Evolutionary conservation across 768 basidiomycete species (phyloP).

Genomic region (Guyanaporus albipodus): DNA sequence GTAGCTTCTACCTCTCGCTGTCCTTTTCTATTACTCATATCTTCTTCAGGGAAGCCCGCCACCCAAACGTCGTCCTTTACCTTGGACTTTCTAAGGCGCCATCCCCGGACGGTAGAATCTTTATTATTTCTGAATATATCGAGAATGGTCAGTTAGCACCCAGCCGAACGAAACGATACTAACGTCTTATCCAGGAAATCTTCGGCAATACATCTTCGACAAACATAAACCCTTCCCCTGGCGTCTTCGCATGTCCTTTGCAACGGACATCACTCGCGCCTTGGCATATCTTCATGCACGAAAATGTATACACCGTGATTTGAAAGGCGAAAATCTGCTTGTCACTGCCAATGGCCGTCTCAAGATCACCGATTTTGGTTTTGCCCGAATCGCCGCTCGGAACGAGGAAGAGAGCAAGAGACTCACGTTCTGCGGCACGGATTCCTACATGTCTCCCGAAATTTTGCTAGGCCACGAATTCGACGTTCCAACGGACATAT

Average conservation of each 20-base stretch:
- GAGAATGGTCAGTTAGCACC: constrained; percentile 56
- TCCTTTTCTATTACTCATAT: neutral
- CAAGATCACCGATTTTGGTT: constrained; percentile 99
- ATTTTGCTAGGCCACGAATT: constrained; percentile 90
- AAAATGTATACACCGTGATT: constrained; percentile 83
- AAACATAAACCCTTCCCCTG: constrained; percentile 83
- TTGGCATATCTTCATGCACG: constrained; percentile 97
- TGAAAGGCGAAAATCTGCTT: constrained; percentile 98
- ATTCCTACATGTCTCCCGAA: constrained; percentile 97
- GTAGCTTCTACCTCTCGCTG: constrained; percentile 28
- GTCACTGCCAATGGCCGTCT: constrained; percentile 90
- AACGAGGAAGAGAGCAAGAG: constrained; percentile 87
- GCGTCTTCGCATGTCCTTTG: constrained; percentile 91
- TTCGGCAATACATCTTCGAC: constrained; percentile 88
- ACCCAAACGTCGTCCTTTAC: constrained; percentile 91
- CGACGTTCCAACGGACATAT: constrained; percentile 90
- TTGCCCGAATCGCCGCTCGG: constrained; percentile 89
- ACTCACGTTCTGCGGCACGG: constrained; percentile 84
- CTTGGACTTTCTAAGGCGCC: constrained; percentile 85
- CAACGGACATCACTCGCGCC: constrained; percentile 89
- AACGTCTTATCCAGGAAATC: constrained; percentile 45
- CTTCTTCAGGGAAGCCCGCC: constrained; percentile 65
- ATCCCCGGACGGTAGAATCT: constrained; percentile 76
- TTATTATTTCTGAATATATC: constrained; percentile 94
- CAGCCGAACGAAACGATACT: neutral